A percentile compares a stretch with the other conserved stretches of the same genome.
These are phyloP conservation scores for Collybia sp. DNA, from an alignment of 768 basidiomycete genomes.

Conservation along the genomic window DNA sequence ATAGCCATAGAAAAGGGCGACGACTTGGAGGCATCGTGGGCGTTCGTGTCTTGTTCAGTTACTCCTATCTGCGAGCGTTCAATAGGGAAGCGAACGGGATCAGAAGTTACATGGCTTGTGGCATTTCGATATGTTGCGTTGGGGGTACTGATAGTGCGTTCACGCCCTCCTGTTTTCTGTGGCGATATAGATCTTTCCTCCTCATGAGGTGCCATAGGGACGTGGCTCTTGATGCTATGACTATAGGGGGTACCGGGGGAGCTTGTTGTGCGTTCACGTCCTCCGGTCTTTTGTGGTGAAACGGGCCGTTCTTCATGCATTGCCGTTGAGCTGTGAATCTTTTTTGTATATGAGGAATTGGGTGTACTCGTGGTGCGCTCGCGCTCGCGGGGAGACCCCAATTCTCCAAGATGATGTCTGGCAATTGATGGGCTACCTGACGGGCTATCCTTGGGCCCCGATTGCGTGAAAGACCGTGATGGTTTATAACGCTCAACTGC, in stretches of 20 bases:
- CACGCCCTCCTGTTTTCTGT: conserved; percentile 15
- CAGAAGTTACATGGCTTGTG: no score
- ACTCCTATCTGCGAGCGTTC: background rate
- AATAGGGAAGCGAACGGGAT: no score
- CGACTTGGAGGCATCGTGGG: conserved; percentile 5
- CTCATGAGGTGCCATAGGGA: background rate
- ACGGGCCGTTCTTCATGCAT: conserved; percentile 2
- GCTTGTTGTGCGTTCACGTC: conserved; percentile 37
- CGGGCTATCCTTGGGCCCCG: background rate
- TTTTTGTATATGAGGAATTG: background rate
- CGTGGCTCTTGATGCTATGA: background rate
- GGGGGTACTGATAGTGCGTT: conserved; percentile 34
- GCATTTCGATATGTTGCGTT: background rate
- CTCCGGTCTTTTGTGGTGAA: background rate
- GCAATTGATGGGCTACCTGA: background rate
- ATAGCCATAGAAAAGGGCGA: conserved; percentile 5
- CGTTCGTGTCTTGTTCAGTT: conserved; percentile 3
- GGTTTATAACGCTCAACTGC: background rate
- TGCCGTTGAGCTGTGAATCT: background rate
- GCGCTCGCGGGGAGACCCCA: conserved; percentile 12
- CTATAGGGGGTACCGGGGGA: conserved; percentile 5
- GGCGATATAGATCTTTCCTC: background rate
- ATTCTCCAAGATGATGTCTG: background rate
- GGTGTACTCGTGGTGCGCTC: conserved; percentile 35
- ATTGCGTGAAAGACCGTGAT: background rate